These are phyloP conservation scores for Cryptosporidium meleagridis DNA, from an alignment of 169 alveolate genomes.

Conservation along the genomic window DNA sequence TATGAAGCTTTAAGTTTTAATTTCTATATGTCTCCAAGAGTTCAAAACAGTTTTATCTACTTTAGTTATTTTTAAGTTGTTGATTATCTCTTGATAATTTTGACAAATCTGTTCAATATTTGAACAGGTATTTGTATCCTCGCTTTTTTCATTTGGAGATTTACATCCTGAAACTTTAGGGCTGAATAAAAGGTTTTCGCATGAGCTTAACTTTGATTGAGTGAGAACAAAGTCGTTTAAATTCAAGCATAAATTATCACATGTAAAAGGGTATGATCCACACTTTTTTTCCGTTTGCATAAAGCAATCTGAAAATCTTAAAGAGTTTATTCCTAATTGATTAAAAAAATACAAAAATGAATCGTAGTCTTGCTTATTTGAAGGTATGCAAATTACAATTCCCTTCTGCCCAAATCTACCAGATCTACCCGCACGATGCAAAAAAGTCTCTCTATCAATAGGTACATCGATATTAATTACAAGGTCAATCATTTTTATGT, in stretches of 20 bases:
- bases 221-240: background rate
- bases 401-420: conserved; percentile 89
- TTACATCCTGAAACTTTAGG: background rate
- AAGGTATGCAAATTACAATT: conserved; percentile 81
- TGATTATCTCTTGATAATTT: too few relatives aligned
- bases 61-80: background rate
- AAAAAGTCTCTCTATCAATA: conserved; percentile 83
- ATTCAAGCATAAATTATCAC: background rate
- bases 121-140: background rate
- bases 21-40: background rate
- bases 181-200: background rate
- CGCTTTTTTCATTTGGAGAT: background rate
- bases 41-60: background rate
- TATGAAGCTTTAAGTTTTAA: too few relatives aligned
- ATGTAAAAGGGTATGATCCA: background rate
- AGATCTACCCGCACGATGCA: conserved; percentile 92
- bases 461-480: conserved; percentile 92
- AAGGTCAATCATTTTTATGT: conserved; percentile 86
- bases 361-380: conserved; percentile 19
- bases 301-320: conserved; percentile 15
- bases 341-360: conserved; percentile 22
- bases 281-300: background rate
- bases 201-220: background rate
- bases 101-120: background rate
- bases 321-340: conserved; percentile 27